These are phyloP conservation scores for Cicer bijugum DNA, from an alignment of 306 rosid genomes.

Conservation along the genomic window DNA sequence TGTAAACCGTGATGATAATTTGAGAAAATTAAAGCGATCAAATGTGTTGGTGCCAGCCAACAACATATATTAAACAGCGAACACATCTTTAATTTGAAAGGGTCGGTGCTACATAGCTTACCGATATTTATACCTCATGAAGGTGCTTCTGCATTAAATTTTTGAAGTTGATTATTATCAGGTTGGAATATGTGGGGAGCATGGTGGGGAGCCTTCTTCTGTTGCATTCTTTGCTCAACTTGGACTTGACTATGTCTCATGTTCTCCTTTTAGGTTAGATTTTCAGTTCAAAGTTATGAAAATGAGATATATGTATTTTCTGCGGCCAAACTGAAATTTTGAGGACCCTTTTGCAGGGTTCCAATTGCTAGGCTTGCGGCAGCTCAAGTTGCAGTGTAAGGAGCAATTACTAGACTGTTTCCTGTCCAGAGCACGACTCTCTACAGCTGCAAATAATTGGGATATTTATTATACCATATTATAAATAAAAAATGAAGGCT, in stretches of 20 bases:
- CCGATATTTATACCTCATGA: neutral
- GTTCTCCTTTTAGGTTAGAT: constrained; percentile 90
- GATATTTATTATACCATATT: constrained; percentile 30
- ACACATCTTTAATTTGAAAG: too few species aligned
- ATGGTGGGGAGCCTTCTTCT: constrained; percentile 98
- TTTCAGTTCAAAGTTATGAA: constrained; percentile 5
- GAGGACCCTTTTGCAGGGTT: constrained; percentile 60
- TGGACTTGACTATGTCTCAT: constrained; percentile 96
- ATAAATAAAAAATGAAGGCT: constrained; percentile 33
- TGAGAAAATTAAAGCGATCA: too few species aligned
- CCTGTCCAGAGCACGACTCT: constrained; percentile 35
- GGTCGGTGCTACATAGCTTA: too few species aligned
- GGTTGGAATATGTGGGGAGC: constrained; percentile 99
- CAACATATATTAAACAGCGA: too few species aligned
- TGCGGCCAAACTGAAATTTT: constrained; percentile 31
- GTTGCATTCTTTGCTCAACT: constrained; percentile 90
- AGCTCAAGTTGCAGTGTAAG: constrained; percentile 75
- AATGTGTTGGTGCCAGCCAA: too few species aligned
- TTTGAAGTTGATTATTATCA: constrained; percentile 45
- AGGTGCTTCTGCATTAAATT: constrained; percentile 19
- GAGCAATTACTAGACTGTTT: neutral
- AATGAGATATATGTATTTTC: constrained; percentile 8
- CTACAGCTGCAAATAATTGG: constrained; percentile 42
- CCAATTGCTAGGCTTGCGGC: constrained; percentile 99
- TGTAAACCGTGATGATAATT: too few species aligned